Evolutionary conservation across 345 rosid genomes (phyloP).

Genomic region (Kandelia obovata): DNA sequence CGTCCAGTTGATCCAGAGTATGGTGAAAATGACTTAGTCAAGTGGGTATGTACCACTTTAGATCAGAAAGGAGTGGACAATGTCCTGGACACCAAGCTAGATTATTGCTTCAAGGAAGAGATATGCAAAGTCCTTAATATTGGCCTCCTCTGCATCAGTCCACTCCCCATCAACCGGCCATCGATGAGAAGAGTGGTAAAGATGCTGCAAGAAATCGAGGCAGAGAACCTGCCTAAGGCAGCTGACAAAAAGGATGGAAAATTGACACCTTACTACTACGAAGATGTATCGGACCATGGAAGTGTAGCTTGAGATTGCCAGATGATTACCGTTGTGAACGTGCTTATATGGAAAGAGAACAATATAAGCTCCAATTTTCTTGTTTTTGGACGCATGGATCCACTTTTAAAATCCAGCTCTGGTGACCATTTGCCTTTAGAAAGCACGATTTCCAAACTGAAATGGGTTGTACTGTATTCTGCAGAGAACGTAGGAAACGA

Average conservation of each 20-base stretch:
- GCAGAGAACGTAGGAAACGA: too few species aligned
- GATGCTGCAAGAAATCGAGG: conserved; percentile 70
- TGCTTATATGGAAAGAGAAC: conserved; percentile 8
- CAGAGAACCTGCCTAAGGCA: conserved; percentile 31
- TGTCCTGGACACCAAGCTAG: conserved; percentile 76
- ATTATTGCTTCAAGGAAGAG: conserved; percentile 79
- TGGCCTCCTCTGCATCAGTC: conserved; percentile 80
- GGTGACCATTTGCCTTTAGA: too few species aligned
- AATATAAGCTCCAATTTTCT: too few species aligned
- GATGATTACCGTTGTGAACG: not conserved
- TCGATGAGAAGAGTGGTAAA: conserved; percentile 96
- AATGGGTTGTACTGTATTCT: too few species aligned
- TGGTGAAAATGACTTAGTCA: conserved; percentile 93
- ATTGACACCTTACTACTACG: conserved; percentile 80
- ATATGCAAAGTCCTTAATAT: conserved; percentile 80
- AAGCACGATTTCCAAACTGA: too few species aligned
- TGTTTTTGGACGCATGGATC: too few species aligned
- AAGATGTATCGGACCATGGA: conserved; percentile 76
- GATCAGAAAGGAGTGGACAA: conserved; percentile 79
- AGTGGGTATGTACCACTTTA: conserved; percentile 78
- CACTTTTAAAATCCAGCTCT: too few species aligned
- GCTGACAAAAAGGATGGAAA: conserved; percentile 63
- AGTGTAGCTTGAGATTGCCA: conserved; percentile 54
- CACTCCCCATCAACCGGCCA: conserved; percentile 89
- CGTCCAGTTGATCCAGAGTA: conserved; percentile 73